Base-by-base conservation (phyloP, 495 filamentous ascomycete genomes). In the Lophiotrema nucula region DNA sequence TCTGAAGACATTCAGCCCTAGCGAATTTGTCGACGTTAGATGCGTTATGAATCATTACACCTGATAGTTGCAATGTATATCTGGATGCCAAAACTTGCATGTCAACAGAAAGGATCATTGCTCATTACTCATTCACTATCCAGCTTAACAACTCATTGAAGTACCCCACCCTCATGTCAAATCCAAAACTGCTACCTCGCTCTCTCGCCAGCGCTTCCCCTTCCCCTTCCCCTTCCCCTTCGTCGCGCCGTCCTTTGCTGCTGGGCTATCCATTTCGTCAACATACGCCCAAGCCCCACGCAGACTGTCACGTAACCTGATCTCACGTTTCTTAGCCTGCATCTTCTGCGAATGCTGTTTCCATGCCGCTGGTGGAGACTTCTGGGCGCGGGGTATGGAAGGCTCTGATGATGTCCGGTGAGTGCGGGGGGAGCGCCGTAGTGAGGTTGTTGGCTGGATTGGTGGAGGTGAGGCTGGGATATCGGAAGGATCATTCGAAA, bases 261-360 rank as follows among this genome's bases (percentile, higher is more conserved):
- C n/a, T n/a, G n/a, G n/a, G n/a, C n/a, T n/a, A n/a, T n/a, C n/a
- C n/a, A n/a, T n/a, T n/a, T n/a, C n/a, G n/a, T n/a, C n/a, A n/a
- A n/a, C n/a, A n/a, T n/a, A 64, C 16, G 58, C 58, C 65, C 65
- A 73, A 1, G 59, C 28, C 23, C 70, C 70, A 24, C 60, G 66
- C n/a, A 73, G 22, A 45, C 60, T 66, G n/a, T 67, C 49, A 1
- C 70, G 65, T 4, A 73, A 62, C 10, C 47, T 37, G 45, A 73
- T n/a, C n/a, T n/a, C n/a, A n/a, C n/a, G n/a, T n/a, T n/a, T n/a
- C n/a, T n/a, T 62, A 24, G 48, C 47, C 10, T 59, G 62, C 35
- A 65, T 70, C 46, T 69, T 70, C 46, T 43, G 50, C 53, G 24
- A 18, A 16, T 46, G 55, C 0, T 15, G 6, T 52, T 64, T 64